Base-by-base conservation (phyloP, 2,329 filamentous ascomycete genomes). In the Biscogniauxia marginata region DNA sequence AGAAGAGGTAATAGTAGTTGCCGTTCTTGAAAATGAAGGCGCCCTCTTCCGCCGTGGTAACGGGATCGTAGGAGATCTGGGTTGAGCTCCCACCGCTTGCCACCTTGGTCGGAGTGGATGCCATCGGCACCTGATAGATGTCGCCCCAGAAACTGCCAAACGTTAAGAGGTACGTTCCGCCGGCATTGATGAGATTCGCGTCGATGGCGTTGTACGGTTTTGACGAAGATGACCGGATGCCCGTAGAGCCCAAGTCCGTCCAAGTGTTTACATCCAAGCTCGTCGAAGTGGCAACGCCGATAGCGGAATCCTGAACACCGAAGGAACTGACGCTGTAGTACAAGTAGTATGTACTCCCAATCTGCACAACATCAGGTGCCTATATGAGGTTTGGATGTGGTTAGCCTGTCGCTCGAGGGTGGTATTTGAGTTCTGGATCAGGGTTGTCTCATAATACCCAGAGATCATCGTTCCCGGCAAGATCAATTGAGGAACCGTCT, bases 131-230 rank as follows among this genome's bases (percentile, higher is more conserved):
- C 65, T 84, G 82, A 73, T 83, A 87, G 56, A 90, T 77, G 65
- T 85, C 81, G 6, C 74, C 70, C 85, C 86, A 91, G 77, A 88
- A 90, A 11, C 84, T 87, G 21, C 87, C 87, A 60, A 89, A 90
- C 57, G 77, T 83, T 67, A 86, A 71, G 55, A 78, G 77, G 62
- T 79, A 80, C 2, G 62, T 61, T 13, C 70, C 71, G 34, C 71
- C 73, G 2, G 70, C 74, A 9, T 74, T 65, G 57, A 84, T 70
- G 2, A 86, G 67, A 59, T 82, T 83, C 2, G 75, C 71, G 64
- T 86, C 88, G 64, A 91, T 86, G 46, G 82, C 80, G 63, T 86
- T 86, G 71, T 84, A 86, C 4, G 70, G 53, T 55, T 76, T 78
- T 20, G 70, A 62, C 13, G 70, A 50, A 19, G 69, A 56, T 50